Percentiles rank a stretch among this genome's conserved stretches.
Evolutionary conservation across 2,329 filamentous ascomycete genomes (phyloP).

Genomic region (Pseudogymnoascus sp.): DNA sequence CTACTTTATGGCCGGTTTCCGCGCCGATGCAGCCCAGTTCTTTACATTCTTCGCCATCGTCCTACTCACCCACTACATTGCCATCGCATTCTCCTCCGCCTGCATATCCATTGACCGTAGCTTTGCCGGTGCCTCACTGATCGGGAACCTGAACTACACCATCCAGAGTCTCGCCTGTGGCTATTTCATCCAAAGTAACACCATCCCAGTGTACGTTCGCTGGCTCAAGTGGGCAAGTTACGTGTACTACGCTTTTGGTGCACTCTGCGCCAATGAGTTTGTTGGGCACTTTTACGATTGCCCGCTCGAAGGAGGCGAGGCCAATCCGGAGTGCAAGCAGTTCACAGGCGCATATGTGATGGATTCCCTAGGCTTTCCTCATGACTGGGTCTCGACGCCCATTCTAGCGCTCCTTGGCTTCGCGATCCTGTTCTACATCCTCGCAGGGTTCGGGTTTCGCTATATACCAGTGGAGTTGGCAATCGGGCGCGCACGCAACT

Average conservation of each 20-base stretch:
- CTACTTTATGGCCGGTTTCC: conserved; percentile 72
- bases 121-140: conserved; percentile 62
- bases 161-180: conserved; percentile 67
- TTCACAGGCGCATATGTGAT: conserved; percentile 65
- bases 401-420: conserved; percentile 56
- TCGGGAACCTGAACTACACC: conserved; percentile 65
- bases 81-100: conserved; percentile 60
- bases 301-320: conserved; percentile 50
- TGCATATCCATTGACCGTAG: conserved; percentile 57
- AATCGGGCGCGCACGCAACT: conserved; percentile 51
- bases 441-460: conserved; percentile 53
- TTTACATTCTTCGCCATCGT: conserved; percentile 63
- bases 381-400: conserved; percentile 57
- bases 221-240: conserved; percentile 66
- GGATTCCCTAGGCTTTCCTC: conserved; percentile 57
- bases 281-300: conserved; percentile 64
- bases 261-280: conserved; percentile 65
- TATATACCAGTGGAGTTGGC: conserved; percentile 60
- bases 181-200: conserved; percentile 65
- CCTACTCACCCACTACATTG: conserved; percentile 63
- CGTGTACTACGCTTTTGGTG: conserved; percentile 61
- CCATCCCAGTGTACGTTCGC: conserved; percentile 67
- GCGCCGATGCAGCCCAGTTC: conserved; percentile 53
- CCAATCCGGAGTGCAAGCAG: conserved; percentile 55
- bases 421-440: conserved; percentile 50